Conservation (phyloP, 805 yeast species). For the Starmerella bombi region DNA sequence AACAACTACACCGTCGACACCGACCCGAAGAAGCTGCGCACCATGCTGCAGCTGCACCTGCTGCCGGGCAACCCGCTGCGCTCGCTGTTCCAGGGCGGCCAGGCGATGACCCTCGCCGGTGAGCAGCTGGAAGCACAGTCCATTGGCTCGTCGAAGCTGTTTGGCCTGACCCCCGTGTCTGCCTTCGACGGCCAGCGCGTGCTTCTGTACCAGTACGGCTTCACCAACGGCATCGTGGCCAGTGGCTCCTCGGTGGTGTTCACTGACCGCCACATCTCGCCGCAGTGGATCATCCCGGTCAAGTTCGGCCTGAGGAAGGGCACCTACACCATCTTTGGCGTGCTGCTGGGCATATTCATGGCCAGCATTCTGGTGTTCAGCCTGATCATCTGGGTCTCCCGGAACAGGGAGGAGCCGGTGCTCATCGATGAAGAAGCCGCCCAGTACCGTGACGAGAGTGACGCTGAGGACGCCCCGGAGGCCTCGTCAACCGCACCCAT, state of each 20-base stretch:
- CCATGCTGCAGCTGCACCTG: conserved; percentile 52
- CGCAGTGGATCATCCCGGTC: conserved; percentile 27
- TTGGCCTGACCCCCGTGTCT: conserved; percentile 16
- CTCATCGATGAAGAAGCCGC: conserved; percentile 1
- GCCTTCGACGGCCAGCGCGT: conserved; percentile 22
- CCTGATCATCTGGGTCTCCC: conserved; percentile 6
- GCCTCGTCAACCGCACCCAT: conserved; percentile 16
- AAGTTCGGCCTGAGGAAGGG: conserved; percentile 26
- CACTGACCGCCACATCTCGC: conserved; percentile 26
- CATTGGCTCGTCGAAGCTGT: conserved; percentile 15
- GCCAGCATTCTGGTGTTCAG: conserved; percentile 11
- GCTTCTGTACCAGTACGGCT: conserved; percentile 18
- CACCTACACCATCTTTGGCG: conserved; percentile 22
- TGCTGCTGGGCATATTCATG: conserved; percentile 14
- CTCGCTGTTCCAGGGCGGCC: conserved; percentile 16
- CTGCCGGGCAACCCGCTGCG: conserved; percentile 41
- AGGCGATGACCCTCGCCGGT: conserved; percentile 20
- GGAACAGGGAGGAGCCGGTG: conserved; percentile 10
- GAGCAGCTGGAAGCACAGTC: conserved; percentile 22
- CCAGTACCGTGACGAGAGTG: conserved; percentile 5
- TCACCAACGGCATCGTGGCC: conserved; percentile 16
- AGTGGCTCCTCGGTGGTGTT: conserved; percentile 24
- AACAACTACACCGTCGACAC: conserved; percentile 40
- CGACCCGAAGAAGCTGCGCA: conserved; percentile 9
- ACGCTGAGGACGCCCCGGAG: conserved; percentile 1